Evolutionary conservation across 2,329 filamentous ascomycete genomes (phyloP).

Genomic region (Cladophialophora immunda): DNA sequence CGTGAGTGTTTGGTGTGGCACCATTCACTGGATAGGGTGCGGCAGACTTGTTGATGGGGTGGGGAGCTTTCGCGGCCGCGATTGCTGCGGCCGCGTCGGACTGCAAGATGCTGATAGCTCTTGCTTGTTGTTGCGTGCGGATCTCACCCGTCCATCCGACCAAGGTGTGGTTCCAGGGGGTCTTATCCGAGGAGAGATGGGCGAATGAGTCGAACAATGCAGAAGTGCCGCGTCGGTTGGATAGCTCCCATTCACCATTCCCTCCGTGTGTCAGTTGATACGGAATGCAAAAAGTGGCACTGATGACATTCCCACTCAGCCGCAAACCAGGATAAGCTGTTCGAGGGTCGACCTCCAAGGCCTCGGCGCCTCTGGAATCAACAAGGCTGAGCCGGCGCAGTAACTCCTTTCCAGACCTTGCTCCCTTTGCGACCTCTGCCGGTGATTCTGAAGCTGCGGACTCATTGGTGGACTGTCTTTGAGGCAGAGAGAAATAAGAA

Average conservation of each 20-base stretch:
- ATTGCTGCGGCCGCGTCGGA: constrained; percentile 22
- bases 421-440: constrained; percentile 55
- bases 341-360: constrained; percentile 61
- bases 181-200: constrained; percentile 82
- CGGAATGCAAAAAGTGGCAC: constrained; percentile 69
- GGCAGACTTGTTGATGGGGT: constrained; percentile 51
- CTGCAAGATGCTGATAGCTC: constrained; percentile 28
- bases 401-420: constrained; percentile 59
- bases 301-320: constrained; percentile 70
- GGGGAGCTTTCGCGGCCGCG: constrained; percentile 61
- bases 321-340: constrained; percentile 65
- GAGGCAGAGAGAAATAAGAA: constrained; percentile 36
- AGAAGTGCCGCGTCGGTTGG: constrained; percentile 82
- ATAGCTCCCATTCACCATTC: constrained; percentile 71
- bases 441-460: constrained; percentile 41
- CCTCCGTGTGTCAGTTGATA: constrained; percentile 65
- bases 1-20: constrained; percentile 9
- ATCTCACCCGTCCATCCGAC: constrained; percentile 97
- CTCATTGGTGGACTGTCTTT: constrained; percentile 36
- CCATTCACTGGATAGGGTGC: constrained; percentile 56
- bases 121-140: constrained; percentile 47
- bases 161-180: constrained; percentile 89
- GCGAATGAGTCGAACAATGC: constrained; percentile 91
- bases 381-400: constrained; percentile 62
- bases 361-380: constrained; percentile 39